phyloP scores from a whole-genome alignment of 768 basidiomycete species.

The Tricholomella constricta region DNA sequence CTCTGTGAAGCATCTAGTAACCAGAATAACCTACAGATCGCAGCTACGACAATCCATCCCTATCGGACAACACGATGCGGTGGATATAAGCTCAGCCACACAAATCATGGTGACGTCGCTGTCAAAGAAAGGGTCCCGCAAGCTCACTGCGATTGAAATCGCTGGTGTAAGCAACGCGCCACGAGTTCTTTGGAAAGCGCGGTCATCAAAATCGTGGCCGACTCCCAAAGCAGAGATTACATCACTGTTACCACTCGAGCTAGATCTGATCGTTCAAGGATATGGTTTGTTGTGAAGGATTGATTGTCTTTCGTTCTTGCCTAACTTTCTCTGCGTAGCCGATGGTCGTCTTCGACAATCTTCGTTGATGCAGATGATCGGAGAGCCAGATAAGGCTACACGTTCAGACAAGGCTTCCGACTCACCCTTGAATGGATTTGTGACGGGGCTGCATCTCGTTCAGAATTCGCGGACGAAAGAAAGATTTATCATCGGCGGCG shows the following conservation, averaged over 20 bases:
- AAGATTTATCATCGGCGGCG: slow-evolving; percentile 69
- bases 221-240: slow-evolving; percentile 30
- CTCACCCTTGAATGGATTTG: slow-evolving; percentile 43
- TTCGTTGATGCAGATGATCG: slow-evolving; percentile 43
- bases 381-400: slow-evolving; percentile 19
- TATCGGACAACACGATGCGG: slow-evolving; percentile 17
- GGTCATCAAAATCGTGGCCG: background rate
- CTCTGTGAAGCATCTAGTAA: background rate
- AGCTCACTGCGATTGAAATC: slow-evolving; percentile 4
- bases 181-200: slow-evolving; percentile 29
- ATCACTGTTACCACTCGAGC: slow-evolving; percentile 55
- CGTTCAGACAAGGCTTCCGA: slow-evolving; percentile 44
- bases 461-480: slow-evolving; percentile 63
- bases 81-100: slow-evolving; percentile 22
- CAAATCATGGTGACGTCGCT: slow-evolving; percentile 21
- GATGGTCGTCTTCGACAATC: slow-evolving; percentile 55
- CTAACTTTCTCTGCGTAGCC: slow-evolving; percentile 33
- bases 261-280: slow-evolving; percentile 62
- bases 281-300: slow-evolving; percentile 47
- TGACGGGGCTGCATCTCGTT: slow-evolving; percentile 55
- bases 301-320: slow-evolving; percentile 2
- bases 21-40: slow-evolving; percentile 2
- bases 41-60: slow-evolving; percentile 20
- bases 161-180: slow-evolving; percentile 3
- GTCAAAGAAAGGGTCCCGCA: slow-evolving; percentile 15